Evolutionary conservation across 352 stramenopile species (phyloP).

Genomic region (Aphanomyces cochlioides): DNA sequence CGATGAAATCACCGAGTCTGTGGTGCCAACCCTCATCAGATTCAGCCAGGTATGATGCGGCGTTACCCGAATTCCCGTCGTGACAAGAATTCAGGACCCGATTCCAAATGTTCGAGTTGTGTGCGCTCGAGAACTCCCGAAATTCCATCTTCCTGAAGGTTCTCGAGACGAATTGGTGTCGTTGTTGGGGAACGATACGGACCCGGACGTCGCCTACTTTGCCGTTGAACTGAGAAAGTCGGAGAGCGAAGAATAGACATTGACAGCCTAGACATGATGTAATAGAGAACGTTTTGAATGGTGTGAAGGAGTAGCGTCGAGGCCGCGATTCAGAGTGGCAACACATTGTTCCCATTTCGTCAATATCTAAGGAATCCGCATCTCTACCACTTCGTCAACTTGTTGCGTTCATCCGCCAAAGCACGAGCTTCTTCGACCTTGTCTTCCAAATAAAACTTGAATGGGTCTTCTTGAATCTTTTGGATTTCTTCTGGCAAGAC

Average conservation of each 20-base stretch:
- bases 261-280: too few species aligned
- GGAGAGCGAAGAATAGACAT: neutral
- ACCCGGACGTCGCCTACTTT: slow-evolving; percentile 24
- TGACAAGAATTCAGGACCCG: neutral
- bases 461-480: slow-evolving; percentile 66
- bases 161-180: neutral
- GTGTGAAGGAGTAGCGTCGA: too few species aligned
- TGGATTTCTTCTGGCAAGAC: slow-evolving; percentile 86
- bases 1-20: neutral
- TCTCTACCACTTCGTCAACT: slow-evolving; percentile 80
- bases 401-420: slow-evolving; percentile 63
- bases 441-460: slow-evolving; percentile 67
- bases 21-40: slow-evolving; percentile 2
- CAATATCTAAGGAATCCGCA: slow-evolving; percentile 17
- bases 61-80: neutral
- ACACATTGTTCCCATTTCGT: neutral
- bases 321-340: too few species aligned
- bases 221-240: neutral
- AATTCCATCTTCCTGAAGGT: neutral
- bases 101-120: slow-evolving; percentile 23
- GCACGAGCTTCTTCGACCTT: slow-evolving; percentile 54
- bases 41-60: neutral
- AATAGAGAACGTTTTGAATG: too few species aligned
- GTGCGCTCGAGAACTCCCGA: slow-evolving; percentile 20
- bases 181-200: neutral